Evolutionary conservation across 2,329 filamentous ascomycete species (phyloP).

Genomic region (Periconia sp.): DNA sequence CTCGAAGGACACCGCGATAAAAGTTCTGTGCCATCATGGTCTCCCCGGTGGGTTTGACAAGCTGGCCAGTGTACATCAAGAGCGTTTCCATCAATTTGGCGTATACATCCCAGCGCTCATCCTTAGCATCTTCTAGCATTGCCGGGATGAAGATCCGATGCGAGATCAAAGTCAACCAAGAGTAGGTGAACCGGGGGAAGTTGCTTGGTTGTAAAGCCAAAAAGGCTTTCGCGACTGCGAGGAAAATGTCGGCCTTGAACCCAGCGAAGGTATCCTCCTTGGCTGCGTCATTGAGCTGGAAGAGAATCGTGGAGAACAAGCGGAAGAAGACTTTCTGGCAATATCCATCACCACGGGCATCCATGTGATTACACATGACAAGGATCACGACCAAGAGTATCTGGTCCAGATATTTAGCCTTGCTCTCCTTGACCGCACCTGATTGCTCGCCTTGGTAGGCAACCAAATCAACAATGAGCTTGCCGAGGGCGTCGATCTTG

Average conservation of each 20-base stretch:
- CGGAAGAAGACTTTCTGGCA: constrained; percentile 92
- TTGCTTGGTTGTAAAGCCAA: constrained; percentile 75
- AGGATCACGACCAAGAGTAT: constrained; percentile 79
- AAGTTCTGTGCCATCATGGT: constrained; percentile 77
- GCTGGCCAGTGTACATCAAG: constrained; percentile 75
- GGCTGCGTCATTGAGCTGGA: constrained; percentile 70
- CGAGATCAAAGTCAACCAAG: constrained; percentile 81
- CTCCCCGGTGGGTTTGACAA: constrained; percentile 76
- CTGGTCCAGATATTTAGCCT: constrained; percentile 76
- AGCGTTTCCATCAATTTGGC: constrained; percentile 75
- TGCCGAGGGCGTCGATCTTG: constrained; percentile 80
- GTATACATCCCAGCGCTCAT: constrained; percentile 75
- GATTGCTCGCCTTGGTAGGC: constrained; percentile 69
- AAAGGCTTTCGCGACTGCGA: constrained; percentile 74
- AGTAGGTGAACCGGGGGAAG: constrained; percentile 83
- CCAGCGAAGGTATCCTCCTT: constrained; percentile 49
- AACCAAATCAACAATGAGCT: constrained; percentile 77
- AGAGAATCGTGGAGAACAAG: constrained; percentile 82
- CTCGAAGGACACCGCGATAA: constrained; percentile 82
- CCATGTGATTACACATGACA: constrained; percentile 83
- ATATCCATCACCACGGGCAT: constrained; percentile 79
- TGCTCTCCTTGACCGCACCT: constrained; percentile 65
- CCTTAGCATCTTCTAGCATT: constrained; percentile 68
- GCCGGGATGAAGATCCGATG: constrained; percentile 85
- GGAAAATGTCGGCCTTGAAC: constrained; percentile 72